Conservation (phyloP, 768 basidiomycete genomes). For the Boletus barrowsii region DNA sequence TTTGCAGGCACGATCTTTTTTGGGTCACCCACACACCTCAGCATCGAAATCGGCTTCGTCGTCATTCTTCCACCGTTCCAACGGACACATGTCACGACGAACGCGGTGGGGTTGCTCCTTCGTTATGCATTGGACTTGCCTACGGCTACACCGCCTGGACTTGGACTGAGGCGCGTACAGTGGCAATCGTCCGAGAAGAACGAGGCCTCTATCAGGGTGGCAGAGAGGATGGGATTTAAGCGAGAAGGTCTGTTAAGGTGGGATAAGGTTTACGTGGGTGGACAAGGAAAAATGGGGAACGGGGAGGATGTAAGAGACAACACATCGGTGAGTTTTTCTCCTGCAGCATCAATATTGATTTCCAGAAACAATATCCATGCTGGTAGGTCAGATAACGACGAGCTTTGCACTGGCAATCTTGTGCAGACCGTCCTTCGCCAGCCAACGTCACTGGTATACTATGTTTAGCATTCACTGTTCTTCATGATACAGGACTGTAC, state of each 20-base stretch:
- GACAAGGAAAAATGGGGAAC: slow-evolving; percentile 38
- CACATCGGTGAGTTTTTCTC: too few relatives aligned
- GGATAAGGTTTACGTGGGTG: slow-evolving; percentile 45
- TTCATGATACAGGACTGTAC: too few relatives aligned
- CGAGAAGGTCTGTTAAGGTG: slow-evolving; percentile 53
- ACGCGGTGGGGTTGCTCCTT: slow-evolving; percentile 50
- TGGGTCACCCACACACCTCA: slow-evolving; percentile 39
- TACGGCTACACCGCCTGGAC: slow-evolving; percentile 31
- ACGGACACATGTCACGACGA: slow-evolving; percentile 59
- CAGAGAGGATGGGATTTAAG: slow-evolving; percentile 59
- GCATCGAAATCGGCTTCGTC: slow-evolving; percentile 54
- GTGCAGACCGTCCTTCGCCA: too few relatives aligned
- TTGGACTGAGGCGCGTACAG: slow-evolving; percentile 59
- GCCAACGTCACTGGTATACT: too few relatives aligned
- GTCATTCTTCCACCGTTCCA: slow-evolving; percentile 58
- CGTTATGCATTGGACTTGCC: slow-evolving; percentile 44
- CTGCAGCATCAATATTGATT: too few relatives aligned
- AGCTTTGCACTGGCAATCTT: too few relatives aligned
- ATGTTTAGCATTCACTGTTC: too few relatives aligned
- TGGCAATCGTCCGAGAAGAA: slow-evolving; percentile 59
- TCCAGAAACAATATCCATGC: too few relatives aligned
- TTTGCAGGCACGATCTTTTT: slow-evolving; percentile 56
- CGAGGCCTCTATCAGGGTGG: slow-evolving; percentile 43
- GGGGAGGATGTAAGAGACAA: slow-evolving; percentile 31
- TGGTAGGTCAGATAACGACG: too few relatives aligned